Evolutionary conservation across 352 stramenopile species (phyloP), one percentile per base, ranked within the genome.

Genomic region (Globisporangium orthogonon): DNA sequence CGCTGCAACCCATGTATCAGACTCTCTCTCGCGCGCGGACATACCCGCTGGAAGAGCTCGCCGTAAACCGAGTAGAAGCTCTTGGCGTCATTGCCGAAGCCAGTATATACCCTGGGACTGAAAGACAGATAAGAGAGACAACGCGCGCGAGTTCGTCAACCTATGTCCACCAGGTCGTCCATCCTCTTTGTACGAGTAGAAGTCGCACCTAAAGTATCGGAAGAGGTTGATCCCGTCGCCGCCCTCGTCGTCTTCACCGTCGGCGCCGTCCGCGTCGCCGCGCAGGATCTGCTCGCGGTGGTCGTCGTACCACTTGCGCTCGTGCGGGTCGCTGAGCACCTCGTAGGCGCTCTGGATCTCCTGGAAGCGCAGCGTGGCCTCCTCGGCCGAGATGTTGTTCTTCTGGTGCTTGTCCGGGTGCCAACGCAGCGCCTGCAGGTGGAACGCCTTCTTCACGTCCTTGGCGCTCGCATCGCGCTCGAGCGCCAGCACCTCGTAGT

Each of bases 261-360:
- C 70, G 1, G 67, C 66, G 31, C 62, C 67, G 52, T 62, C 71
- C 43, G 79, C 80, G 53, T 75, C 83, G 28, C 79, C 75, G n/a
- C 82, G 81, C 40, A 93, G 67, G 69, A 95, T 89, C 63, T 93
- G 83, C 44, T 95, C 85, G 47, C 85, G 78, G 56, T 95, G 85
- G 31, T 95, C 81, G 63, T 95, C 85, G 69, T 95, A 95, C 85
- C 85, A 95, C 70, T 92, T 89, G 67, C 82, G 82, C 63, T 93
- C 81, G 54, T 91, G 82, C 47, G 78, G 66, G 64, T 95, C 82
- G 50, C 79, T 92, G 35, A 95, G 76, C 62, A 95, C 83, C 61
- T 91, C 82, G 66, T 95, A 95, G 14, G 85, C 83, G 62, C 69
- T 89, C 68, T 95, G 85, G 57, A 95, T 87, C 61, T 86, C 79